Conservation (phyloP, 2,329 filamentous ascomycete genomes). For the Fusarium sp. region DNA sequence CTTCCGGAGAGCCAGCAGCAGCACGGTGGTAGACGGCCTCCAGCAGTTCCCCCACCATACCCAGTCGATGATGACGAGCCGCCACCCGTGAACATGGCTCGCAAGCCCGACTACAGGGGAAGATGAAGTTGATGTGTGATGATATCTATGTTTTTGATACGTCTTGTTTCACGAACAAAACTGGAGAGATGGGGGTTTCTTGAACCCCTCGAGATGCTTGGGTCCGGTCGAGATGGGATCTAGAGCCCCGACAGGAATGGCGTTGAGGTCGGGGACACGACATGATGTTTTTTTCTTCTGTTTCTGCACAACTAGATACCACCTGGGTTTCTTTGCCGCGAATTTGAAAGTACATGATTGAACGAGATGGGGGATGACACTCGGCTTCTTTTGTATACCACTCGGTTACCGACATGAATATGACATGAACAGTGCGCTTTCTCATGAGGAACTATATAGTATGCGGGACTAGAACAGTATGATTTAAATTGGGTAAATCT, state of each 20-base stretch:
- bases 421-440: conserved; percentile 1
- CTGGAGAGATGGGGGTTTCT: neutral
- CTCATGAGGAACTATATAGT: neutral
- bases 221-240: conserved; percentile 2
- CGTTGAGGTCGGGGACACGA: conserved; percentile 23
- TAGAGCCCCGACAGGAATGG: conserved; percentile 18
- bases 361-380: conserved; percentile 15
- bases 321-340: conserved; percentile 34
- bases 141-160: neutral
- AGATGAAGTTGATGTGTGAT: conserved; percentile 41
- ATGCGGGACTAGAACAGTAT: neutral
- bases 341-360: conserved; percentile 13
- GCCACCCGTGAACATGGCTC: conserved; percentile 84
- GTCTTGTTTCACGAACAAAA: neutral
- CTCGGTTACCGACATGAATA: neutral
- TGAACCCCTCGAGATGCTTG: neutral
- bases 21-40: conserved; percentile 46
- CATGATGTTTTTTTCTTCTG: conserved; percentile 17
- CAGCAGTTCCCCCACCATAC: conserved; percentile 73
- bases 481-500: neutral
- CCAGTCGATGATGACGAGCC: conserved; percentile 84
- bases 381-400: conserved; percentile 8
- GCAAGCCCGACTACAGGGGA: conserved; percentile 80
- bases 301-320: conserved; percentile 40
- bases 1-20: conserved; percentile 64